These are phyloP conservation scores for Lentinus tigrinus DNA, from an alignment of 768 basidiomycete genomes.

Conservation along the genomic window DNA sequence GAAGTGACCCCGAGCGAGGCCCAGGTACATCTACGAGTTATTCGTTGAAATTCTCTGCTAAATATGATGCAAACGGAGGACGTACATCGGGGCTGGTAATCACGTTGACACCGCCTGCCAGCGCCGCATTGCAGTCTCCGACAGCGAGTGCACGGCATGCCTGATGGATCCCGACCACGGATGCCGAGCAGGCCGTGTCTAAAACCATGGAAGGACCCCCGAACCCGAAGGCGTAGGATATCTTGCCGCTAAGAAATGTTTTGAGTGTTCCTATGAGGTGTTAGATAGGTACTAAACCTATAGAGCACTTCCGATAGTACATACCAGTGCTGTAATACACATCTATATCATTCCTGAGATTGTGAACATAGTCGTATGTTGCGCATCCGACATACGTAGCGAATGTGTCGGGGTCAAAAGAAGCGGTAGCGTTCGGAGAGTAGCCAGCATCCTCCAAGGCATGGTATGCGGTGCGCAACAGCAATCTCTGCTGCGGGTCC, in stretches of 20 bases:
- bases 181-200: constrained; percentile 77
- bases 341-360: constrained; percentile 60
- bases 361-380: constrained; percentile 68
- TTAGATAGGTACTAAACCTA: neutral
- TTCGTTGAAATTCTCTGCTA: neutral
- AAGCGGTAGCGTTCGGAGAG: constrained; percentile 54
- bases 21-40: constrained; percentile 57
- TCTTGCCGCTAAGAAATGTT: constrained; percentile 68
- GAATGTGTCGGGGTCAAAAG: constrained; percentile 52
- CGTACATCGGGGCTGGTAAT: constrained; percentile 71
- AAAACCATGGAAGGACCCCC: constrained; percentile 70
- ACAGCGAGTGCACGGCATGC: constrained; percentile 64
- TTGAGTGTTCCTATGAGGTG: constrained; percentile 55
- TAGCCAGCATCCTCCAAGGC: constrained; percentile 73
- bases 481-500: constrained; percentile 74
- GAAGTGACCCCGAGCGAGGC: constrained; percentile 68
- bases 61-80: neutral
- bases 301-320: neutral
- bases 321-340: constrained; percentile 70
- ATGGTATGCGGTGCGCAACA: constrained; percentile 65
- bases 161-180: constrained; percentile 64
- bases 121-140: constrained; percentile 63
- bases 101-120: constrained; percentile 75
- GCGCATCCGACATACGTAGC: constrained; percentile 71
- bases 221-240: constrained; percentile 67